Conservation (phyloP, 495 filamentous ascomycete species). For the Trichoderma erinaceum region DNA sequence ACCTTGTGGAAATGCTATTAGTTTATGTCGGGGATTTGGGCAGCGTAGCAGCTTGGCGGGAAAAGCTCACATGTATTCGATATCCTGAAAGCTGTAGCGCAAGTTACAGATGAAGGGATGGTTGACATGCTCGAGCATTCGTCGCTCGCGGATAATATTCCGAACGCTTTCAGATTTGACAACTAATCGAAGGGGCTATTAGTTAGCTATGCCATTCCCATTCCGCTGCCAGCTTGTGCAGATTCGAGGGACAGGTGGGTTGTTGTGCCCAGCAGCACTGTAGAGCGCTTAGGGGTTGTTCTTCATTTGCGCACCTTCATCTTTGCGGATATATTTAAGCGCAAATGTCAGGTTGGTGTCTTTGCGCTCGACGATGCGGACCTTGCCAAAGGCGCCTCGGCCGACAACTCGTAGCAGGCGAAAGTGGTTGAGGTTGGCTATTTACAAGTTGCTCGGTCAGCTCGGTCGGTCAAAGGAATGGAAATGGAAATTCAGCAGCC, state of each 20-base stretch:
- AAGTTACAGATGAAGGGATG: slow-evolving; percentile 98
- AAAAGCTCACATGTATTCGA: slow-evolving; percentile 85
- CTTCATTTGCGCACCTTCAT: slow-evolving; percentile 67
- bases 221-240: neutral
- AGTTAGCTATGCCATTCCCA: slow-evolving; percentile 23
- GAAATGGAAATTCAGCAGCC: neutral
- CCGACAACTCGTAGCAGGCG: slow-evolving; percentile 91
- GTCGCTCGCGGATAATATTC: slow-evolving; percentile 93
- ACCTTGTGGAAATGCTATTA: slow-evolving; percentile 49
- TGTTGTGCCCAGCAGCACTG: neutral
- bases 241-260: neutral
- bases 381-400: slow-evolving; percentile 96
- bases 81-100: slow-evolving; percentile 97
- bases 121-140: slow-evolving; percentile 97
- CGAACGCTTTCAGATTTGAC: slow-evolving; percentile 95
- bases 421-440: slow-evolving; percentile 97
- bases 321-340: slow-evolving; percentile 96
- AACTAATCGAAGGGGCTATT: slow-evolving; percentile 45
- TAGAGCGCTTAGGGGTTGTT: neutral
- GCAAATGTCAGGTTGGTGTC: slow-evolving; percentile 89
- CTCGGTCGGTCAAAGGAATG: neutral
- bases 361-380: slow-evolving; percentile 95
- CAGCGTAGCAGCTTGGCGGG: slow-evolving; percentile 8
- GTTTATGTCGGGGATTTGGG: neutral
- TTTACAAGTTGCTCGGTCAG: neutral